Evolutionary conservation across 148 eudicot species (phyloP), one percentile per base, ranked within the genome.

Genomic region (Silene uniflora): DNA sequence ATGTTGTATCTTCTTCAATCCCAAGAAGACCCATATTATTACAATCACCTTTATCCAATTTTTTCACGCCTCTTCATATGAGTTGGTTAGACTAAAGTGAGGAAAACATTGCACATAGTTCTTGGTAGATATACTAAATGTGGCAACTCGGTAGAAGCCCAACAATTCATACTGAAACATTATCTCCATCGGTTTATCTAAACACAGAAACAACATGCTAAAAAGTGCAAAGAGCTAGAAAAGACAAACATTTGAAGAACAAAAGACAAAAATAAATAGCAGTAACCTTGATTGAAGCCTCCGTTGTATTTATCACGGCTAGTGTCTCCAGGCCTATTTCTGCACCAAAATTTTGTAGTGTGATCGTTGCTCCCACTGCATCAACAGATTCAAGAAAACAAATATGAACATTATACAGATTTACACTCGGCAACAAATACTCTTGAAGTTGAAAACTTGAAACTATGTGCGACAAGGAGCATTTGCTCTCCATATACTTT

Each of bases 331-430:
- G 99, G 99, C 85, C 99, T 88, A 82, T 95, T 95, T 95, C 99
- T 90, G 86, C 94, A 90, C 99, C 99, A 95, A 79, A 95, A 95
- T 73, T 91, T 92, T 80, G 99, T 95, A 25, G 97, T 86, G 76
- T 91, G 89, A 79, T 95, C 99, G 84, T 89, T 88, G 86, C 99
- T 91, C 67, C 99, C 99, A 82, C 99, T 95, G 99, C 92, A 92
- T 65, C 62, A 76, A 67, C 69, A 71, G 72, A 70, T 63, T 77
- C 18, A 42, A 47, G 32, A 44, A 42, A 66, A 73, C 18, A 64
- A 65, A 49, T 52, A 35, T 73, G 23, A 39, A 66, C 72, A 70
- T 71, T 39, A 81, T 52, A 71, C 58, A n/a, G 11, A 22, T 54
- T 52, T 46, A 42, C 29, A 63, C 10, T 71, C 46, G 22, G 19